Evolutionary conservation across 768 basidiomycete species (phyloP).

Genomic region (Mycena vitilis): DNA sequence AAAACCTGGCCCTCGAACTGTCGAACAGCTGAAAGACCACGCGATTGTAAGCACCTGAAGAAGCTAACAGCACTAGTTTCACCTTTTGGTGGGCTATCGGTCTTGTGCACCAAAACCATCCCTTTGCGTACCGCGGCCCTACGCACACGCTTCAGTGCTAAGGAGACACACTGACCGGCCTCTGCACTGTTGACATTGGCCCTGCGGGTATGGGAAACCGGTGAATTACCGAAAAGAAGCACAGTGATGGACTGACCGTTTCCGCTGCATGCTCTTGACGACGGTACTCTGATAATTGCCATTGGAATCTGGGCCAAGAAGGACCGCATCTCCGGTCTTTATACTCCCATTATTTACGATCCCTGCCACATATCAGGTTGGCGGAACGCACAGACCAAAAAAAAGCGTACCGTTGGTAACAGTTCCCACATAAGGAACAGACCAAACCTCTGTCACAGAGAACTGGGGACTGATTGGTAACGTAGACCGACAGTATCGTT

Average conservation of each 20-base stretch:
- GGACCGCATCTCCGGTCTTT: slow-evolving; percentile 83
- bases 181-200: slow-evolving; percentile 87
- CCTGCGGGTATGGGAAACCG: slow-evolving; percentile 48
- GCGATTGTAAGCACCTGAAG: slow-evolving; percentile 17
- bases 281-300: slow-evolving; percentile 86
- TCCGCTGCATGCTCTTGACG: slow-evolving; percentile 94
- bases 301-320: slow-evolving; percentile 93
- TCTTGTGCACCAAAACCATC: slow-evolving; percentile 90
- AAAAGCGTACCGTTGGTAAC: slow-evolving; percentile 69
- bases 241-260: slow-evolving; percentile 62
- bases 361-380: slow-evolving; percentile 40
- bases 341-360: slow-evolving; percentile 82
- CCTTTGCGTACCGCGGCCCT: slow-evolving; percentile 89
- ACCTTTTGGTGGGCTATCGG: slow-evolving; percentile 84
- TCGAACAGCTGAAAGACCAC: slow-evolving; percentile 67
- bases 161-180: slow-evolving; percentile 94
- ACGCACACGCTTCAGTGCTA: slow-evolving; percentile 91
- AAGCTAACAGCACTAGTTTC: slow-evolving; percentile 30
- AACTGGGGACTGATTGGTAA: slow-evolving; percentile 57
- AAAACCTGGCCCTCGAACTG: slow-evolving; percentile 95
- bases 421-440: slow-evolving; percentile 87
- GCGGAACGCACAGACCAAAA: not conserved
- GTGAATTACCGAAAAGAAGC: slow-evolving; percentile 1
- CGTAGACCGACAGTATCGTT: slow-evolving; percentile 9
- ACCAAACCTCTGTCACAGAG: slow-evolving; percentile 89